Evolutionary conservation across 2,329 filamentous ascomycete genomes (phyloP), one percentile per base, ranked within the genome.

Genomic region (Emmonsiellopsis sp.): DNA sequence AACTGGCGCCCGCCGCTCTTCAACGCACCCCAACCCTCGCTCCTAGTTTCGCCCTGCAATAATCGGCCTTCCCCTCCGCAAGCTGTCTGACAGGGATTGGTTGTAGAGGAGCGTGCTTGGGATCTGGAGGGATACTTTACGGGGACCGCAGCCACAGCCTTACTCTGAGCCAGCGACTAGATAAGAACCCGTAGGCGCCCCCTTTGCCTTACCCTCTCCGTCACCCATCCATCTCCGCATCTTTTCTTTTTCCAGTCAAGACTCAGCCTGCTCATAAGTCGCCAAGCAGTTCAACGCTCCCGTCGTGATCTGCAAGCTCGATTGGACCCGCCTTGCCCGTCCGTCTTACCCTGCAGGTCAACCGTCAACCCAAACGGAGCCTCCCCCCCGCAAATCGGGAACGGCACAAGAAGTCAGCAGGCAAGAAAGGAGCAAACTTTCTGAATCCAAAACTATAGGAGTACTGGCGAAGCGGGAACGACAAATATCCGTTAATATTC

Each of bases 21-120:
- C 15, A 35, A 41, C 47, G 34, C 9, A 49, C 35, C 47, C 20
- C 4, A 40, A 38, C 47, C 32, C 47, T 49, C 16, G 20, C 35
- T 13, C 13, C 34, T 49, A 38, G 26, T 49, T 31, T 49, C 47
- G 35, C 47, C 16, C 47, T 49, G 47, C 47, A 40, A 49, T 40
- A 30, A 35, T 41, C 31, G 46, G 16, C 47, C 30, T 32, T 20
- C 45, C 45, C 45, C 16, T 49, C 47, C 38, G 16, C 35, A 20
- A 49, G 47, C 20, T 40, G 34, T 30, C 30, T 16, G 26, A 15
- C 35, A 32, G 16, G 34, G 13, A 40, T 49, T 31, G 35, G 47
- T 49, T n/a, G 7, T 13, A 38, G 30, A 5, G 20, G 35, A 20
- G 16, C 47, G 16, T 40, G 9, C 35, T 35, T 49, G 34, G 47